These are phyloP conservation scores for Kingdonia uniflora DNA, from an alignment of 164 flowering plant genomes.

Conservation along the genomic window DNA sequence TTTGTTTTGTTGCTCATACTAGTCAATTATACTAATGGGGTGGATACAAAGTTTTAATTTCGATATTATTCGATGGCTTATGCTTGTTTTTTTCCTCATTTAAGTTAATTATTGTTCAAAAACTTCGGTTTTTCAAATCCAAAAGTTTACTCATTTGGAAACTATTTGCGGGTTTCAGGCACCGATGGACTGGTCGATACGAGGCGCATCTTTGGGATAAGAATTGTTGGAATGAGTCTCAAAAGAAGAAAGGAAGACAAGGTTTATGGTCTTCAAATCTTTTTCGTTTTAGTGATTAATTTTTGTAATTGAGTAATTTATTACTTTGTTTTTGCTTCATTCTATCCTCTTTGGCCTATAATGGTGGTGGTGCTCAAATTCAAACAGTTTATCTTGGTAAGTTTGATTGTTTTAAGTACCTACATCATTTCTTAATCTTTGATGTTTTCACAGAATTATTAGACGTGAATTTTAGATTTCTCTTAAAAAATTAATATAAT, in stretches of 20 bases:
- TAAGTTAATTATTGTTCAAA: too few species aligned
- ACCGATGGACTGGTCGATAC: conserved; percentile 86
- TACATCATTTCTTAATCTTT: too few species aligned
- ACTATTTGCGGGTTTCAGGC: conserved; percentile 32
- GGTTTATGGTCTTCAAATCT: conserved; percentile 23
- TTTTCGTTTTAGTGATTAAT: background rate
- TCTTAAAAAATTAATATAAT: too few species aligned
- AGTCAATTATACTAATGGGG: background rate
- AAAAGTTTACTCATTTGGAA: too few species aligned
- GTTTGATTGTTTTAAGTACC: conserved; percentile 9
- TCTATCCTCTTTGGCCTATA: background rate
- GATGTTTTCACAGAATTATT: too few species aligned
- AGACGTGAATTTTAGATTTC: too few species aligned
- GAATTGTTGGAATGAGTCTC: conserved; percentile 82
- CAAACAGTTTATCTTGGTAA: conserved; percentile 71
- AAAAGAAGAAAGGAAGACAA: conserved; percentile 90
- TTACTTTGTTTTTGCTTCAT: background rate
- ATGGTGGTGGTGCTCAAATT: conserved; percentile 15
- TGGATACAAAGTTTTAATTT: background rate
- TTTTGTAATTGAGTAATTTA: background rate
- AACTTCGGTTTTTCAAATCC: too few species aligned
- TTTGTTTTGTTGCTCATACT: too few species aligned
- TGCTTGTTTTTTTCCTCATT: too few species aligned
- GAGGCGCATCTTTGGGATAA: conserved; percentile 98
- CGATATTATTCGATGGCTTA: too few species aligned